Evolutionary conservation across 805 yeast species (phyloP), one percentile per base, ranked within the genome.

Genomic region (Pichia scutulata): DNA sequence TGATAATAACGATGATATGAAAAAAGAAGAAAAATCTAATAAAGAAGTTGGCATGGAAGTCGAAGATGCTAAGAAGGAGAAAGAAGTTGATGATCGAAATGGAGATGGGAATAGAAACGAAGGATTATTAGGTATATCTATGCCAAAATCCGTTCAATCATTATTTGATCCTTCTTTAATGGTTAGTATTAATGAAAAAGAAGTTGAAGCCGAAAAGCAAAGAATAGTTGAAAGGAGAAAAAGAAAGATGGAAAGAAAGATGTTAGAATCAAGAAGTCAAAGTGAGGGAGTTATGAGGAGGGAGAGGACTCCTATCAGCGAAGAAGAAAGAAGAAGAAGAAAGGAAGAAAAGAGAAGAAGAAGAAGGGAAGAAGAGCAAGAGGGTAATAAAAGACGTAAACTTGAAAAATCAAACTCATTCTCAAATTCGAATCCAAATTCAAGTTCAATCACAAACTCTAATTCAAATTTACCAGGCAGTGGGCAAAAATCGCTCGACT

Each of bases 51-150:
- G n/a, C 13, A 12, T 14, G 16, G 9, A 25, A 44, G 18, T n/a
- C 7, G 22, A 19, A 8, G 23, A 48, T 22, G 21, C 6, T 14
- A 12, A 12, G 16, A 24, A 4, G 21, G n/a, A 42, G n/a, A 22
- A 18, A 40, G 44, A 39, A 33, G 26, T 9, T 30, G 6, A 13
- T 10, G 22, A 44, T 23, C 22, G 41, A 28, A 16, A 22, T 22
- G 42, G n/a, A 13, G n/a, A 40, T 28, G 7, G 19, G 10, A n/a
- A 22, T 21, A 37, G 33, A 7, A 23, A 24, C 13, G 46, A 19
- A 16, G 51, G 51, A 19, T 43, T 48, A 28, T 39, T 48, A 26
- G 51, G 51, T 8, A 25, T 48, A 25, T 42, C 45, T 1, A 7
- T 48, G 8, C 51, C 51, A 2, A n/a, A 16, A 43, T 48, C 51